Evolutionary conservation across 495 filamentous ascomycete species (phyloP).

Genomic region (Hypoxylon rickii): DNA sequence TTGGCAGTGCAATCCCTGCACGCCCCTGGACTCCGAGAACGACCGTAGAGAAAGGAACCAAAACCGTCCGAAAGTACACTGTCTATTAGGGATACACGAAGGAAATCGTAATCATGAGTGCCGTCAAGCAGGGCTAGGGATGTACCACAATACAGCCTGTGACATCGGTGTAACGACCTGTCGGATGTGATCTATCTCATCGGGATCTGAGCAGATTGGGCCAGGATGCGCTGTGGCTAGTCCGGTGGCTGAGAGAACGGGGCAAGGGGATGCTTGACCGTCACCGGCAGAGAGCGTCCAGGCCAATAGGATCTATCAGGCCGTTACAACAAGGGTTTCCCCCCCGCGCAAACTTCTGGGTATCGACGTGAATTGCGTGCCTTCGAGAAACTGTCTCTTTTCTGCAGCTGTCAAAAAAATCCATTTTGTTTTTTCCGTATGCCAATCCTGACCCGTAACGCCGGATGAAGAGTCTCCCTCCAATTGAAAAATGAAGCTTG

Average conservation of each 20-base stretch:
- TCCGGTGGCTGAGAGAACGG: conserved; percentile 28
- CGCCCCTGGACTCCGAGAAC: conserved; percentile 25
- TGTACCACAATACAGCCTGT: conserved; percentile 26
- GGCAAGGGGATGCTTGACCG: conserved; percentile 9
- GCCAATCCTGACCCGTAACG: conserved; percentile 24
- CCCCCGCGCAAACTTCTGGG: conserved; percentile 26
- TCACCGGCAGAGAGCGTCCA: conserved; percentile 16
- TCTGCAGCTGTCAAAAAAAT: conserved; percentile 21
- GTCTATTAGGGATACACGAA: conserved; percentile 30
- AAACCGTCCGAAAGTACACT: conserved; percentile 12
- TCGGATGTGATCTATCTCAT: conserved; percentile 35
- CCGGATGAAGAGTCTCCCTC: conserved; percentile 21
- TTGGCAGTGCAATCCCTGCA: conserved; percentile 25
- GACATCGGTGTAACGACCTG: conserved; percentile 30
- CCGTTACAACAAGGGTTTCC: no score
- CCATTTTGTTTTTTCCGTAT: conserved; percentile 15
- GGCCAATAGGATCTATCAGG: conserved; percentile 28
- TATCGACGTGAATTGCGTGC: conserved; percentile 28
- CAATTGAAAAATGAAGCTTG: conserved; percentile 8
- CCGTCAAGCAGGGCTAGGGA: conserved; percentile 20
- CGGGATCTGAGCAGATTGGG: conserved; percentile 35
- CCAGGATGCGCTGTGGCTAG: conserved; percentile 33
- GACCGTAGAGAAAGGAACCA: conserved; percentile 10
- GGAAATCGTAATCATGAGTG: conserved; percentile 30
- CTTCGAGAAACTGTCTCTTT: conserved; percentile 28